Percentiles rank a stretch among this genome's conserved stretches.
These are phyloP conservation scores for Tetrahymena thermophila DNA, from an alignment of 73 alveolate species.

Conservation along the genomic window DNA sequence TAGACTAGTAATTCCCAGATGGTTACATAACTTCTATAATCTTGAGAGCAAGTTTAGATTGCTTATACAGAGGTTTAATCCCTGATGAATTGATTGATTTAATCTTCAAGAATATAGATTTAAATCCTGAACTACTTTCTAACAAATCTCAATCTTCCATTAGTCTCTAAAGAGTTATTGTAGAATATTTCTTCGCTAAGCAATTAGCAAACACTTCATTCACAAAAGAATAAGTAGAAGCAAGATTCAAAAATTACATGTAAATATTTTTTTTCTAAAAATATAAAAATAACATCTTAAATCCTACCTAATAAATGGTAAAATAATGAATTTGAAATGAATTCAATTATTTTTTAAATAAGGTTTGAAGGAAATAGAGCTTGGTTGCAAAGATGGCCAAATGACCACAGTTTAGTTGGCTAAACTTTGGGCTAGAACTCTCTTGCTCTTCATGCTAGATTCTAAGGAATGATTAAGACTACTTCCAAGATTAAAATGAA, in stretches of 20 bases:
- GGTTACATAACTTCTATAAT: background rate
- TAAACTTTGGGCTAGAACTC: constrained; percentile 43
- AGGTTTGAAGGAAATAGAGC: constrained; percentile 47
- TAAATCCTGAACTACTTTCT: background rate
- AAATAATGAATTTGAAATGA: background rate
- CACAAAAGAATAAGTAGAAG: background rate
- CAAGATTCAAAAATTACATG: background rate
- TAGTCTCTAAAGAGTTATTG: background rate
- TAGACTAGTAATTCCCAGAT: background rate
- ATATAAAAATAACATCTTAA: background rate
- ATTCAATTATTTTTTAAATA: background rate
- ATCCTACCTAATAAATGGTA: background rate
- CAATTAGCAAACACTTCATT: background rate
- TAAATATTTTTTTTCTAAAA: background rate
- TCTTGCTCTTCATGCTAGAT: constrained; percentile 49
- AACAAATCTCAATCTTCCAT: background rate
- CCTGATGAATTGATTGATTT: background rate
- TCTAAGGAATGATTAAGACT: constrained; percentile 52
- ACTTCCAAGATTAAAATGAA: constrained; percentile 40
- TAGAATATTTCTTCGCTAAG: background rate
- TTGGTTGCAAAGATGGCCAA: constrained; percentile 45
- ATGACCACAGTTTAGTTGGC: constrained; percentile 31
- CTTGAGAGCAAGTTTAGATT: background rate
- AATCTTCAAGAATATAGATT: background rate
- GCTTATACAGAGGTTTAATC: background rate